phyloP scores from a whole-genome alignment of 257 asterid species.

The Capsicum baccatum region DNA sequence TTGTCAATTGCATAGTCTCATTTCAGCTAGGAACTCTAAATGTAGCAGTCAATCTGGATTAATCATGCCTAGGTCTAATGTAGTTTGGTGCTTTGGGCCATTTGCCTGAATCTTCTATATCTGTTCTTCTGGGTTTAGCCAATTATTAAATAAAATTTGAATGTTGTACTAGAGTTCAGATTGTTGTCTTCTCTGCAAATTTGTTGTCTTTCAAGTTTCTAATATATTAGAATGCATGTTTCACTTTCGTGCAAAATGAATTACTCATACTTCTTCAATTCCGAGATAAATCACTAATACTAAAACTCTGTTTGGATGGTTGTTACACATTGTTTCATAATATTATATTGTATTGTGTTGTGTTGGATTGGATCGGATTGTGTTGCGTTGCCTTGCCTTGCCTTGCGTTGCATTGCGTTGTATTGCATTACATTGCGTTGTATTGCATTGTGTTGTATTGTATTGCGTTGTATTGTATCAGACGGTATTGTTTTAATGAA shows the following conservation, averaged over 20 bases:
- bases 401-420: no score
- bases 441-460: no score
- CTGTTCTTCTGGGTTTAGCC: background rate
- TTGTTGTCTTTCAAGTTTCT: background rate
- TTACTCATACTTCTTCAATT: constrained; percentile 2
- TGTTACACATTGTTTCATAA: no score
- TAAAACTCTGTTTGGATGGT: background rate
- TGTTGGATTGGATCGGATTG: no score
- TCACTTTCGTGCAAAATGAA: background rate
- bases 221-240: background rate
- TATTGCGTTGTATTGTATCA: no score
- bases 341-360: no score
- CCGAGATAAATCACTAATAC: background rate
- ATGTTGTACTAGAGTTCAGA: background rate
- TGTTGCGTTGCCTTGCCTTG: no score
- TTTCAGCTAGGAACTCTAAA: background rate
- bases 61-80: background rate
- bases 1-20: background rate
- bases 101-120: background rate
- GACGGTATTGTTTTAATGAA: no score
- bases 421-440: no score
- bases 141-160: background rate
- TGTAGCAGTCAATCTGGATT: background rate
- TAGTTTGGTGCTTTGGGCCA: background rate
- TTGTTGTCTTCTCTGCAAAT: background rate